These are phyloP conservation scores for Kodamaea kaohsiungensis DNA, from an alignment of 805 yeast species.

Conservation along the genomic window DNA sequence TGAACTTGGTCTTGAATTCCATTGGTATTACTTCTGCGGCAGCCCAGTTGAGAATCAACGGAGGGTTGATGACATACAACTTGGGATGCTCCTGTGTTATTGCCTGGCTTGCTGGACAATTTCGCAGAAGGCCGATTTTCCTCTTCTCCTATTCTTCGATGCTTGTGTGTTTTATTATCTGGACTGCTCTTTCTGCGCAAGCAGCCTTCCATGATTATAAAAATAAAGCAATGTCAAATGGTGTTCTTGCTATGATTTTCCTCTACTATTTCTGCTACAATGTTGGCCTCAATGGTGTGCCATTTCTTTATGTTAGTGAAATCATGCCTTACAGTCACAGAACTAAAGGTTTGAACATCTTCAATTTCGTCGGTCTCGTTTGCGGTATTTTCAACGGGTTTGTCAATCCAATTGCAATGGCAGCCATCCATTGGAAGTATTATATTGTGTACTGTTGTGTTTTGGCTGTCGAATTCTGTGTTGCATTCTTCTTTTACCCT, in stretches of 20 bases:
- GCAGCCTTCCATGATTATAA: constrained; percentile 42
- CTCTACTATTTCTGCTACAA: constrained; percentile 44
- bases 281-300: constrained; percentile 46
- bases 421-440: constrained; percentile 43
- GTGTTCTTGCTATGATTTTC: constrained; percentile 54
- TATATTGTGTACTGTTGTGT: constrained; percentile 41
- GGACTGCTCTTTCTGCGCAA: constrained; percentile 48
- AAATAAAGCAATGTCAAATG: constrained; percentile 43
- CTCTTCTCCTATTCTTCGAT: constrained; percentile 36
- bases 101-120: constrained; percentile 19
- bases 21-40: constrained; percentile 52
- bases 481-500: constrained; percentile 36
- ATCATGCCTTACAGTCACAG: constrained; percentile 38
- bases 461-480: constrained; percentile 27
- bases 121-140: constrained; percentile 40
- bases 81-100: constrained; percentile 29
- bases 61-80: constrained; percentile 50
- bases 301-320: constrained; percentile 48
- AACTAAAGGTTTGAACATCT: constrained; percentile 42
- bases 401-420: constrained; percentile 38
- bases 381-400: constrained; percentile 24
- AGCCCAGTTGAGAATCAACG: constrained; percentile 51
- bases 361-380: constrained; percentile 21
- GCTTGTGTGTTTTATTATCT: constrained; percentile 39
- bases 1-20: constrained; percentile 49